These are phyloP conservation scores for Senna siamea DNA, from an alignment of 306 rosid species.

Conservation along the genomic window DNA sequence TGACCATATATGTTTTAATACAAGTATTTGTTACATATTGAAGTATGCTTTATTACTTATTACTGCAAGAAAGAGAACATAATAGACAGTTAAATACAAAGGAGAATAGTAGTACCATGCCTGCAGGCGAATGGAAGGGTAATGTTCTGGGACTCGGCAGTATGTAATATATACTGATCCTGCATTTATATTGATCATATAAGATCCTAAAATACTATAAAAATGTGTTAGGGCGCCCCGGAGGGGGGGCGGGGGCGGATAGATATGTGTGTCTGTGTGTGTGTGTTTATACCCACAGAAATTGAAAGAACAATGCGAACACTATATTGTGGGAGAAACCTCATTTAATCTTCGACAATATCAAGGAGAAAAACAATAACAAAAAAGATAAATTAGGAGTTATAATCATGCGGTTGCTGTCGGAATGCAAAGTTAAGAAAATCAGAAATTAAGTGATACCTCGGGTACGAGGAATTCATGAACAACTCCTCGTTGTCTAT, in stretches of 20 bases:
- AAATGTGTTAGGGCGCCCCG: no score
- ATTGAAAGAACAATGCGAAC: background rate
- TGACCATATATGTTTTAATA: background rate
- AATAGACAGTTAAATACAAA: background rate
- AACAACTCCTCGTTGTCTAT: conserved; percentile 71
- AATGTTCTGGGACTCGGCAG: conserved; percentile 87
- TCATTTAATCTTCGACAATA: no score
- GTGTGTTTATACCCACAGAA: no score
- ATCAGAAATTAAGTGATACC: conserved; percentile 49
- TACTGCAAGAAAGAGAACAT: background rate
- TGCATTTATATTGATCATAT: conserved; percentile 44
- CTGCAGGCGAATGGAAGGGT: conserved; percentile 99
- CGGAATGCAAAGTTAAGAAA: no score
- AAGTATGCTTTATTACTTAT: background rate
- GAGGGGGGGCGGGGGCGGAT: no score
- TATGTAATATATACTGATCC: conserved; percentile 96
- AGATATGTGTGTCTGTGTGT: no score
- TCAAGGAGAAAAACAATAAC: no score
- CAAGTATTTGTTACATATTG: background rate
- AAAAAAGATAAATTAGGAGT: no score
- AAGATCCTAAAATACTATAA: background rate
- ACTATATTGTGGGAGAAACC: no score
- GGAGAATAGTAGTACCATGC: conserved; percentile 75
- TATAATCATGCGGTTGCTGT: no score
- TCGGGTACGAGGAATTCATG: conserved; percentile 92